Percentiles rank a stretch among this genome's conserved stretches.
These are phyloP conservation scores for Pelargonium myrrhifolium DNA, from an alignment of 441 rosid genomes.

Conservation along the genomic window DNA sequence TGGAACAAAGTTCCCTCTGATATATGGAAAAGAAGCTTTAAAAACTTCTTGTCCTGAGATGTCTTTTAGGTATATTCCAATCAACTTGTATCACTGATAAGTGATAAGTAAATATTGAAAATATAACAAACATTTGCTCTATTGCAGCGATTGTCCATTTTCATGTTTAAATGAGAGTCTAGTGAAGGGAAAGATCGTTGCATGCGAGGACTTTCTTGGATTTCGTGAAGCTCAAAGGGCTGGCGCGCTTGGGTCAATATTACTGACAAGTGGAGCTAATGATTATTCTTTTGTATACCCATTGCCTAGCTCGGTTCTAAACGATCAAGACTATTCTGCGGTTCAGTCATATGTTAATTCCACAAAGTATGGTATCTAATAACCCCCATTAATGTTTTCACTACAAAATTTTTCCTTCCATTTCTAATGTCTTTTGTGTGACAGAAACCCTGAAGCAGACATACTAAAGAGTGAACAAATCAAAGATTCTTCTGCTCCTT, in stretches of 20 bases:
- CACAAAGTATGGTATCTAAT: slow-evolving; percentile 19
- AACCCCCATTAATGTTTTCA: not conserved
- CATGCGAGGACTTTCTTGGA: slow-evolving; percentile 15
- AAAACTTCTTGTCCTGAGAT: slow-evolving; percentile 2
- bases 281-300: slow-evolving; percentile 17
- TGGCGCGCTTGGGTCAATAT: slow-evolving; percentile 28
- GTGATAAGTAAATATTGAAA: not conserved
- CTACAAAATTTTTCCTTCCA: not conserved
- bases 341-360: slow-evolving; percentile 23
- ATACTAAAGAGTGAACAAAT: slow-evolving; percentile 27
- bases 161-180: slow-evolving; percentile 19
- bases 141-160: not conserved
- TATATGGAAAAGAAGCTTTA: slow-evolving; percentile 22
- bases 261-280: accelerated
- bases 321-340: not conserved
- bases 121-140: no score
- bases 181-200: slow-evolving; percentile 36
- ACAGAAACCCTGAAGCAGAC: slow-evolving; percentile 31
- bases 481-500: slow-evolving; percentile 17
- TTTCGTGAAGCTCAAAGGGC: not conserved
- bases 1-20: no score
- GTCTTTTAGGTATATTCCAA: not conserved
- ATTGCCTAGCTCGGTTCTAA: slow-evolving; percentile 22
- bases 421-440: not conserved
- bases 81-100: not conserved